Evolutionary conservation across 768 basidiomycete species (phyloP), one percentile per base, ranked within the genome.

Genomic region (Butyriboletus loyo): DNA sequence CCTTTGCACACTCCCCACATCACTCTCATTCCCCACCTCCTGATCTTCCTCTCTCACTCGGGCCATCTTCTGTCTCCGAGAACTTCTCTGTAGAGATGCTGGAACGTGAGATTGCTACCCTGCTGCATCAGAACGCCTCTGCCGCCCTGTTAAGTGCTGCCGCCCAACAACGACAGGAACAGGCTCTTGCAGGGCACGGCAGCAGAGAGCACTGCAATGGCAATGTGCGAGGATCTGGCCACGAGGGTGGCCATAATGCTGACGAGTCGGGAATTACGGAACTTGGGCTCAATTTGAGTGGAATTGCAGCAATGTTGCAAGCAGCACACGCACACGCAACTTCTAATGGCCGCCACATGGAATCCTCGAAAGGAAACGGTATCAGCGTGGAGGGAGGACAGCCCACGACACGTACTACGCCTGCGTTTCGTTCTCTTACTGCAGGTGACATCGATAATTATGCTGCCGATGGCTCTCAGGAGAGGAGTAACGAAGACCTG

Each of bases 401-500:
- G 52, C 67, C 65, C 52, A 72, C 72, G 44, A 89, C 89, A 34
- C 83, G 86, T 56, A 81, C 80, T 2, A 85, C 87, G 0, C 87
- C 89, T 43, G 83, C 87, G 2, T 90, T 90, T 63, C 88, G 89
- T 66, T 88, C 86, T 14, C 79, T 89, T 17, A 89, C 85, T 17
- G 81, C 83, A 34, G 79, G 74, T 41, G 68, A 69, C 37, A 49
- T 44, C 17, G 64, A 66, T 39, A 47, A 48, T 14, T 71, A 64
- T 53, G 38, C 46, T 38, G 25, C 54, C 9, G 63, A 64, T 30
- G 57, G 49, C 19, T 21, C 48, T n/a, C 65, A 43, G 66, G 55
- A 75, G 67, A 58, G 74, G 67, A 61, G 68, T 63, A 54, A 77
- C 17, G 79, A 83, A 62, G 79, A 76, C 42, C 71, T 81, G 46